Evolutionary conservation across 2,329 filamentous ascomycete species (phyloP).

Genomic region (Beauveria australis): DNA sequence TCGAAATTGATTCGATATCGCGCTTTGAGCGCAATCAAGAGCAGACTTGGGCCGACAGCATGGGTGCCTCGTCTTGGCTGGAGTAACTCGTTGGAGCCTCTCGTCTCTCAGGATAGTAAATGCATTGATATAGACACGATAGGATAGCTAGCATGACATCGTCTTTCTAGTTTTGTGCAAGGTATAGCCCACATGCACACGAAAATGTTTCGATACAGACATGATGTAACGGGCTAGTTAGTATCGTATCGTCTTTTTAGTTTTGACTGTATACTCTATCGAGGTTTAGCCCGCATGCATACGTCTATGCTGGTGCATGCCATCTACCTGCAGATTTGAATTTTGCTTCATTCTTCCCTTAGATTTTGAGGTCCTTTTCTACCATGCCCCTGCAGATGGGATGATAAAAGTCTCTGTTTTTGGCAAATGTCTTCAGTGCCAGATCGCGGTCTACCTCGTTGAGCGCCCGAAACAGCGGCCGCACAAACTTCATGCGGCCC

Average conservation of each 20-base stretch:
- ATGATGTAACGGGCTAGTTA: background rate
- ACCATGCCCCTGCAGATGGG: conserved; percentile 84
- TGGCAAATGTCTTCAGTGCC: conserved; percentile 75
- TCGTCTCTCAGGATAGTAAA: background rate
- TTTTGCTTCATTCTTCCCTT: conserved; percentile 11
- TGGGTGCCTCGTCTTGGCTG: conserved; percentile 34
- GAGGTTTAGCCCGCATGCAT: background rate
- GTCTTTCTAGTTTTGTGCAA: background rate
- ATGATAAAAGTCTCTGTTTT: conserved; percentile 88
- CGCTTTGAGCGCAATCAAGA: conserved; percentile 37
- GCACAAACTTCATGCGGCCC: conserved; percentile 94
- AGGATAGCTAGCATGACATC: background rate
- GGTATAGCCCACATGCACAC: background rate
- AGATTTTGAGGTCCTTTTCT: conserved; percentile 65
- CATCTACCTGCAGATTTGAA: too few relatives aligned
- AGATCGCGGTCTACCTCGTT: conserved; percentile 65
- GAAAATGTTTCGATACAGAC: background rate
- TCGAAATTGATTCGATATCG: conserved; percentile 39
- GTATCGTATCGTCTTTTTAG: background rate
- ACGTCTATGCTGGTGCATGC: background rate
- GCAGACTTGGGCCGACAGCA: conserved; percentile 39
- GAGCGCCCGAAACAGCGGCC: conserved; percentile 72
- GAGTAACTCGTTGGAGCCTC: conserved; percentile 19
- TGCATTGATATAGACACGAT: background rate
- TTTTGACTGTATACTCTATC: background rate